These are phyloP conservation scores for Fusarium equiseti DNA, from an alignment of 2,329 filamentous ascomycete species.

Conservation along the genomic window DNA sequence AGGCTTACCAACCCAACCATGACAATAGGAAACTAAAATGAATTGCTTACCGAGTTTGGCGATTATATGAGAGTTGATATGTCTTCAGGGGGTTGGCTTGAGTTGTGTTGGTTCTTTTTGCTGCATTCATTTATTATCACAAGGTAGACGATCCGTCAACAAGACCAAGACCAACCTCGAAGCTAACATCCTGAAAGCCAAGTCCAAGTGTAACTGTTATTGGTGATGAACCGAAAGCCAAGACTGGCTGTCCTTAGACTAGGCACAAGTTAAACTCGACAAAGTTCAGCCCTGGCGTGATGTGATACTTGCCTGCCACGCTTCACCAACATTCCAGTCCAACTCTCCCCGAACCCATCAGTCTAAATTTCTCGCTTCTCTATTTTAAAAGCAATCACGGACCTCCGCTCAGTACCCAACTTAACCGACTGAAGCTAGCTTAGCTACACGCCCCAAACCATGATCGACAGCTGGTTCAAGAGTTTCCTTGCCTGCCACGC, in stretches of 20 bases:
- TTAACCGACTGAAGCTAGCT: background rate
- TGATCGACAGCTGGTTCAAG: conserved; percentile 36
- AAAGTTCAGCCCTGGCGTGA: conserved; percentile 25
- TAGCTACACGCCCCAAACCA: conserved; percentile 36
- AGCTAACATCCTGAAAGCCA: background rate
- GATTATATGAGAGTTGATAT: conserved; percentile 6
- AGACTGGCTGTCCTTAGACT: background rate
- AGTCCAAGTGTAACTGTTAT: background rate
- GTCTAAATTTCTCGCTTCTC: conserved; percentile 9
- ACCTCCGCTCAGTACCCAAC: conserved; percentile 2
- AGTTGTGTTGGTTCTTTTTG: conserved; percentile 1
- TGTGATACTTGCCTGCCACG: conserved; percentile 23
- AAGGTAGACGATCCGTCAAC: background rate
- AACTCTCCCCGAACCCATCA: conserved; percentile 44
- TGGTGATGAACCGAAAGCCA: background rate
- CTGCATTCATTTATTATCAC: background rate
- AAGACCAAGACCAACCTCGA: background rate
- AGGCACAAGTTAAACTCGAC: background rate
- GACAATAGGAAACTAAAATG: background rate
- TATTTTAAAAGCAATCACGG: conserved; percentile 17
- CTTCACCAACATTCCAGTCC: conserved; percentile 35
- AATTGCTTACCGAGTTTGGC: conserved; percentile 6
- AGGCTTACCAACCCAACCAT: background rate
- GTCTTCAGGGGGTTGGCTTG: conserved; percentile 2
- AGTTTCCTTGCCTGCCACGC: conserved; percentile 11